A percentile compares a stretch with the other conserved stretches of the same genome.
These are phyloP conservation scores for Poa pratensis DNA, from an alignment of 176 grass and related monocot genomes.

Conservation along the genomic window DNA sequence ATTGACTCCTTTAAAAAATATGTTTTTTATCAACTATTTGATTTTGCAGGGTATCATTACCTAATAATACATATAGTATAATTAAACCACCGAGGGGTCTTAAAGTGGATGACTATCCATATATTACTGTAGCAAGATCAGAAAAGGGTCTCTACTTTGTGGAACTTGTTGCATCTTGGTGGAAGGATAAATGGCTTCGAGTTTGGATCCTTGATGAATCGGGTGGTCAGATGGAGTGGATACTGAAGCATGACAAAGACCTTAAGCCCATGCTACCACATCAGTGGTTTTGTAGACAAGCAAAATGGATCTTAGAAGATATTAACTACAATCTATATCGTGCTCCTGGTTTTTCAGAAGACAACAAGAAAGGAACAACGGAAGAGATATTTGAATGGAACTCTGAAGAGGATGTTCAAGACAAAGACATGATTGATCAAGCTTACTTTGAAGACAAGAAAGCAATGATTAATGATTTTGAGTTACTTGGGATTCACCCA, in stretches of 20 bases:
- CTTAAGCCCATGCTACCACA: neutral
- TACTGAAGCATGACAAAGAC: neutral
- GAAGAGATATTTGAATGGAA: neutral
- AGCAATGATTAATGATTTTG: neutral
- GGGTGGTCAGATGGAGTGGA: neutral
- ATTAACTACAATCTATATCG: neutral
- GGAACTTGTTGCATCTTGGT: neutral
- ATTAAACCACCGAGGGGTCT: neutral
- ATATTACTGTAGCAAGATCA: neutral
- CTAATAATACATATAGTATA: neutral
- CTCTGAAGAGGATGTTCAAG: conserved; percentile 8
- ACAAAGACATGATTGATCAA: neutral
- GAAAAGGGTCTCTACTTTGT: neutral
- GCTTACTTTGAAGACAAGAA: neutral
- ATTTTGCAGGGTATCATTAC: neutral
- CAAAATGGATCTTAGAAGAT: neutral
- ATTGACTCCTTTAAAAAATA: neutral
- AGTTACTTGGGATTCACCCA: neutral
- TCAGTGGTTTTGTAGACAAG: neutral
- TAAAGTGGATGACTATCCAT: too few relatives aligned
- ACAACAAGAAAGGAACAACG: neutral
- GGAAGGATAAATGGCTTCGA: neutral
- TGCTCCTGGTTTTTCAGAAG: neutral
- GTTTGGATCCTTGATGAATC: conserved; percentile 16
- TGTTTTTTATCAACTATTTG: neutral